Percentiles rank a stretch among this genome's conserved stretches.
phyloP scores from a whole-genome alignment of 2,329 filamentous ascomycete genomes.

The Trichophyton simii region DNA sequence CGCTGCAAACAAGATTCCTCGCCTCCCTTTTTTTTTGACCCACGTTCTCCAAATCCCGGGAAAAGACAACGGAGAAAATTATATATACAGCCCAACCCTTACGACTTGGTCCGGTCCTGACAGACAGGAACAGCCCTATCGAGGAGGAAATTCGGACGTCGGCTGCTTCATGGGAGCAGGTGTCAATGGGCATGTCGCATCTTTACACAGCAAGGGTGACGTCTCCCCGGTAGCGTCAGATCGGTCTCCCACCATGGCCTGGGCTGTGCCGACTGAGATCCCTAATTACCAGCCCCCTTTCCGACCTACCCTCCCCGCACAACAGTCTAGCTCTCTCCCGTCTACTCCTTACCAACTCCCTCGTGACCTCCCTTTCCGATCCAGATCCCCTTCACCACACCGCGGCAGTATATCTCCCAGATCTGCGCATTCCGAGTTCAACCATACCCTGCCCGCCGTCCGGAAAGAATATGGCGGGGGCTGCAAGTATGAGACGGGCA shows the following conservation, averaged over 20 bases:
- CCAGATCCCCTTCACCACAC: constrained; percentile 68
- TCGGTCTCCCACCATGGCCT: constrained; percentile 30
- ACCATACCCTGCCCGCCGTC: constrained; percentile 56
- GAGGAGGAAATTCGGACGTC: constrained; percentile 3
- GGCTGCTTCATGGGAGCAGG: constrained; percentile 30
- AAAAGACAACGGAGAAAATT: background rate
- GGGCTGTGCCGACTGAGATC: constrained; percentile 26
- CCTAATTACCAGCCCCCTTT: constrained; percentile 22
- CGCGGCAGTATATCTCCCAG: constrained; percentile 70
- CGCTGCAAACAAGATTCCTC: background rate
- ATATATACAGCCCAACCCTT: background rate
- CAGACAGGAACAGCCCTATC: background rate
- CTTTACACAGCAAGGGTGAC: constrained; percentile 29
- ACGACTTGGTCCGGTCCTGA: background rate
- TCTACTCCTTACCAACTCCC: constrained; percentile 86
- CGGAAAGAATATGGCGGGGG: constrained; percentile 51
- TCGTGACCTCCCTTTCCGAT: constrained; percentile 62
- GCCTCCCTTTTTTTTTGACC: background rate
- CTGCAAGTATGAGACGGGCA: constrained; percentile 82
- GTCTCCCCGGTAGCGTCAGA: constrained; percentile 31
- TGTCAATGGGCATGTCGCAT: constrained; percentile 32
- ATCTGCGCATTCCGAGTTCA: constrained; percentile 82
- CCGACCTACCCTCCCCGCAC: constrained; percentile 42
- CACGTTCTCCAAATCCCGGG: background rate
- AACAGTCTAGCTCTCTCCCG: constrained; percentile 78